phyloP scores from a whole-genome alignment of 305 asterid species.

The Rubia tinctorum region DNA sequence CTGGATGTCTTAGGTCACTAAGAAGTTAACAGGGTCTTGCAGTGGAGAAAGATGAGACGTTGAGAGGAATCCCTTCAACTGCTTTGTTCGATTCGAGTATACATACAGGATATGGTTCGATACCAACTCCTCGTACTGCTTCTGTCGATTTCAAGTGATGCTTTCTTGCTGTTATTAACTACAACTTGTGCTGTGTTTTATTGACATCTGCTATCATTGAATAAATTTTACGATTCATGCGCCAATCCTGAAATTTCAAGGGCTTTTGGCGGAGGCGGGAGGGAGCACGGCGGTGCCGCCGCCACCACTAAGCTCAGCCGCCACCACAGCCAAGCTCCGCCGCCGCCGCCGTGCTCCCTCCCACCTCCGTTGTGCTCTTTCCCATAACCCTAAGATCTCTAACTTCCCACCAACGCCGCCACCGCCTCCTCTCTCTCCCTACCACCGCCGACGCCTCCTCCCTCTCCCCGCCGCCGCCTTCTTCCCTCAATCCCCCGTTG shows the following conservation, averaged over 20 bases:
- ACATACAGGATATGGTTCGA: conserved; percentile 59
- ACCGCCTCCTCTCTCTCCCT: no score
- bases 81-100: conserved; percentile 44
- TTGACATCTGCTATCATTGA: background rate
- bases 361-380: no score
- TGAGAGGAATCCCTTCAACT: conserved; percentile 55
- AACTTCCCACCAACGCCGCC: no score
- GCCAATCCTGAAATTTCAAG: background rate
- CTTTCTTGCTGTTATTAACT: background rate
- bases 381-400: no score
- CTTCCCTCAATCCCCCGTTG: no score
- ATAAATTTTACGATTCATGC: background rate
- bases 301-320: no score
- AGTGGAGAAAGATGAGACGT: conserved; percentile 65
- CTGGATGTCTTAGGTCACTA: conserved; percentile 27
- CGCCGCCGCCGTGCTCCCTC: no score
- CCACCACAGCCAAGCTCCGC: no score
- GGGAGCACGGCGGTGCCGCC: no score
- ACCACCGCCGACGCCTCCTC: no score
- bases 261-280: background rate
- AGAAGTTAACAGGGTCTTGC: conserved; percentile 81
- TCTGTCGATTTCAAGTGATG: conserved; percentile 65
- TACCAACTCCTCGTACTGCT: conserved; percentile 55
- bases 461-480: no score
- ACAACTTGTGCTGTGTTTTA: background rate